Evolutionary conservation across 1,139 yeast species (phyloP).

Genomic region (Zygosaccharomyces pseudobailii): DNA sequence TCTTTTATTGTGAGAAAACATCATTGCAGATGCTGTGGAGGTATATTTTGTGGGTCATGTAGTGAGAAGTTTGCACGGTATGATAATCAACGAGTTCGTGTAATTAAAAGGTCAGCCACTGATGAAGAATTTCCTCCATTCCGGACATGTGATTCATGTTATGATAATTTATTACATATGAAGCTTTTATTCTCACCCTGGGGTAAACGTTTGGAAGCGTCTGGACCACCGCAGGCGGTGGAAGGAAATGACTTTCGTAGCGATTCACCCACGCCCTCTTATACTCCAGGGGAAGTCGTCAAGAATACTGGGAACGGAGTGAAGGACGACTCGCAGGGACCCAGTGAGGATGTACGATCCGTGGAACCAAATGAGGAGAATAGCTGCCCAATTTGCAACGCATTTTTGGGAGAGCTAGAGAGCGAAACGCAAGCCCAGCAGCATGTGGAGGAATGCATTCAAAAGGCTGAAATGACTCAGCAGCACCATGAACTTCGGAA

Average conservation of each 20-base stretch:
- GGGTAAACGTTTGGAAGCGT: constrained; percentile 15
- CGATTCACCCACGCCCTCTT: constrained; percentile 3
- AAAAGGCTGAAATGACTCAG: constrained; percentile 56
- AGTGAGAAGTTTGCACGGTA: constrained; percentile 26
- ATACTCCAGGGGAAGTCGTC: constrained; percentile 9
- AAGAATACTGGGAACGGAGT: constrained; percentile 8
- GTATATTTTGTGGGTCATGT: constrained; percentile 31
- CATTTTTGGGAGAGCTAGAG: constrained; percentile 32
- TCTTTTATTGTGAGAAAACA: constrained; percentile 74
- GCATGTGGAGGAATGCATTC: constrained; percentile 69
- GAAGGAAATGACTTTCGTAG: constrained; percentile 37
- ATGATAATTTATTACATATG: constrained; percentile 27
- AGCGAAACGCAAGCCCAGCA: constrained; percentile 49
- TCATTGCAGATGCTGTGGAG: constrained; percentile 62
- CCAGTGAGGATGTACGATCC: constrained; percentile 13
- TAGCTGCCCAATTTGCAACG: constrained; percentile 55
- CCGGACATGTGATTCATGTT: constrained; percentile 32
- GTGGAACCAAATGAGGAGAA: constrained; percentile 37
- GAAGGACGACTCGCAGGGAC: constrained; percentile 10
- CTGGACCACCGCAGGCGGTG: constrained; percentile 34
- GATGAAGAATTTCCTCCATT: constrained; percentile 46
- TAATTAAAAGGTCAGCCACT: constrained; percentile 70
- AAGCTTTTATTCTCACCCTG: constrained; percentile 20
- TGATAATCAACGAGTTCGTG: constrained; percentile 47
- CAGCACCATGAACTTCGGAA: constrained; percentile 50